Conservation (phyloP, 305 asterid species). For the Rubia balearica region DNA sequence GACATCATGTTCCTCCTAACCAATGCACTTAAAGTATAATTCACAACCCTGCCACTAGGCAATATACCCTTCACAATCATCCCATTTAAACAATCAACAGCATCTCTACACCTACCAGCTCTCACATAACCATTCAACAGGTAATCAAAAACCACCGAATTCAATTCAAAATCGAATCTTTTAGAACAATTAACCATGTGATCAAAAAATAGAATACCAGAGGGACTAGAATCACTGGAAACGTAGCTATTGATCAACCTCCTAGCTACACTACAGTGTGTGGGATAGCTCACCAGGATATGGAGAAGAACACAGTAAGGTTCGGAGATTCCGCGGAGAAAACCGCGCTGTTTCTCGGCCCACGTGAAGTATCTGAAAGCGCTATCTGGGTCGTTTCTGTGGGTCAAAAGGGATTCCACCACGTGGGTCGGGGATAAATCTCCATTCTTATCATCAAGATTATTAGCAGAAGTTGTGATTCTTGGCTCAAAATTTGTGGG, state of each 20-base stretch:
- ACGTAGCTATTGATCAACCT: conserved; percentile 32
- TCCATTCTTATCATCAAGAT: conserved; percentile 16
- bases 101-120: conserved; percentile 43
- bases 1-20: conserved; percentile 36
- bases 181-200: conserved; percentile 36
- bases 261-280: conserved; percentile 29
- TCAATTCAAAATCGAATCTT: conserved; percentile 40
- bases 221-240: conserved; percentile 38
- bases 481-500: background rate
- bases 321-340: conserved; percentile 39
- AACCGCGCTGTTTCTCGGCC: conserved; percentile 34
- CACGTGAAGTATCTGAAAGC: conserved; percentile 47
- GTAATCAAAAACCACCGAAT: conserved; percentile 36
- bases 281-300: conserved; percentile 48
- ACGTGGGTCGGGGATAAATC: conserved; percentile 25
- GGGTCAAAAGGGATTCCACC: conserved; percentile 39
- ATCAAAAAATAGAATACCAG: conserved; percentile 33
- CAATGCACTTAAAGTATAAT: conserved; percentile 39
- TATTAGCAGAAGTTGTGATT: background rate
- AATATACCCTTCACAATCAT: conserved; percentile 36
- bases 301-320: conserved; percentile 58
- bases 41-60: conserved; percentile 30
- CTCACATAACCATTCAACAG: conserved; percentile 47
- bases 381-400: conserved; percentile 41
- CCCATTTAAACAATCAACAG: conserved; percentile 43